Evolutionary conservation across 2,329 filamentous ascomycete genomes (phyloP).

Genomic region (Colletotrichum plurivorum): DNA sequence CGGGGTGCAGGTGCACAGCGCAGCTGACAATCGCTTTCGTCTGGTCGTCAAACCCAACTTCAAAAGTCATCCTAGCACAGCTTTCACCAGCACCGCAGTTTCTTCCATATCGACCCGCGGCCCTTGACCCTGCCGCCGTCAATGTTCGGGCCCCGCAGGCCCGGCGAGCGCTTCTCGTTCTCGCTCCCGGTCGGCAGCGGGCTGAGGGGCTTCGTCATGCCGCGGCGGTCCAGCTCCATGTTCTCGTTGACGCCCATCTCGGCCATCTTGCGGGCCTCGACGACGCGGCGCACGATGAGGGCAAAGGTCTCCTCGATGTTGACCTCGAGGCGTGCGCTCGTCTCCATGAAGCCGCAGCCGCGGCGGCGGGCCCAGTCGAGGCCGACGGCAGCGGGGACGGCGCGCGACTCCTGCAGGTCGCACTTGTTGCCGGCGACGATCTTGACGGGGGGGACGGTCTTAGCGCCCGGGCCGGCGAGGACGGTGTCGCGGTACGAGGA

Average conservation of each 20-base stretch:
- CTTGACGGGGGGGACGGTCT: conserved; percentile 80
- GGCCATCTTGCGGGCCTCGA: conserved; percentile 68
- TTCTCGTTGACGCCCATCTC: conserved; percentile 61
- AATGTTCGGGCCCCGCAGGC: conserved; percentile 59
- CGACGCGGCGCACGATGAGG: conserved; percentile 73
- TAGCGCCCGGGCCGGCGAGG: conserved; percentile 54
- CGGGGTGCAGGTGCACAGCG: too few relatives aligned
- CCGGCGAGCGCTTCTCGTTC: conserved; percentile 62
- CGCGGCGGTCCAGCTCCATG: conserved; percentile 62
- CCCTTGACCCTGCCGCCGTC: conserved; percentile 59
- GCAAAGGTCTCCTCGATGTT: conserved; percentile 94
- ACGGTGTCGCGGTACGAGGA: conserved; percentile 46
- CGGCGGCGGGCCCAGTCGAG: conserved; percentile 82
- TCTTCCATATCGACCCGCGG: conserved; percentile 68
- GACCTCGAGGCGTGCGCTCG: conserved; percentile 84
- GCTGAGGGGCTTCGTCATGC: conserved; percentile 71
- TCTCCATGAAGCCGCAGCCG: conserved; percentile 92
- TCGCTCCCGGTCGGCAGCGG: conserved; percentile 59
- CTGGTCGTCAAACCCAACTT: neutral
- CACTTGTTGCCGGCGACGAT: conserved; percentile 91
- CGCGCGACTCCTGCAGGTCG: conserved; percentile 79
- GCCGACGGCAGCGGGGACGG: conserved; percentile 78
- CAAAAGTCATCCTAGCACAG: neutral
- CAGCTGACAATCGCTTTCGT: too few relatives aligned
- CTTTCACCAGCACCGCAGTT: conserved; percentile 67